Evolutionary conservation across 2,329 filamentous ascomycete species (phyloP).

Genomic region (Fusarium nanum): DNA sequence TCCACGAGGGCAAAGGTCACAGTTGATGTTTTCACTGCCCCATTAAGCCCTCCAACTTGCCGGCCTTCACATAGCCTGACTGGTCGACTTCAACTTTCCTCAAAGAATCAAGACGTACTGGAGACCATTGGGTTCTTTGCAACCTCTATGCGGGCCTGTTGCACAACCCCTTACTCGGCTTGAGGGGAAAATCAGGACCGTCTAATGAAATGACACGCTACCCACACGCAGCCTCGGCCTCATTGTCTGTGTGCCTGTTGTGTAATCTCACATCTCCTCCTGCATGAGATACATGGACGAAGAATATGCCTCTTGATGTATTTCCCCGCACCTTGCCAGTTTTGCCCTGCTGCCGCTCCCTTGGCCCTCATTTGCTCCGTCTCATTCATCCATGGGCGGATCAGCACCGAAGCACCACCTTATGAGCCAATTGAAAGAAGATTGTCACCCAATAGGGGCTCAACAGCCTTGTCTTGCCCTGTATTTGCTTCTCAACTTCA

Average conservation of each 20-base stretch:
- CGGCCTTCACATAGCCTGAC: conserved; percentile 13
- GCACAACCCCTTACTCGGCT: conserved; percentile 21
- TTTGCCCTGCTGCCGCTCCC: conserved; percentile 21
- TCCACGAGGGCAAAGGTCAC: neutral
- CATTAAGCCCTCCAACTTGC: conserved; percentile 1
- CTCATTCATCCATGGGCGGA: conserved; percentile 27
- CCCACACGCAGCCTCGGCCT: conserved; percentile 37
- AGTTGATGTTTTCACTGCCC: neutral
- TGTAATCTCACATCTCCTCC: conserved; percentile 41
- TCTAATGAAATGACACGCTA: conserved; percentile 34
- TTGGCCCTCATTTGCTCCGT: conserved; percentile 24
- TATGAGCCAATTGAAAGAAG: conserved; percentile 16
- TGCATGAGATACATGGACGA: conserved; percentile 29
- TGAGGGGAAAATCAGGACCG: conserved; percentile 8
- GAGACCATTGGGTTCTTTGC: conserved; percentile 1
- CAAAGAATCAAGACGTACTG: conserved; percentile 19
- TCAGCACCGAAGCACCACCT: conserved; percentile 36
- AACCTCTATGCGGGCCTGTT: conserved; percentile 26
- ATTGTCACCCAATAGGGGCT: conserved; percentile 36
- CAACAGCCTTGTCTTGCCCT: conserved; percentile 32
- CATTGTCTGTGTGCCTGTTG: conserved; percentile 31
- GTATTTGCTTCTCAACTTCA: conserved; percentile 28
- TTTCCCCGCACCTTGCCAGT: conserved; percentile 43
- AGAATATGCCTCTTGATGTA: conserved; percentile 19
- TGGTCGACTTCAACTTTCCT: conserved; percentile 17